Conservation (phyloP, 1,139 yeast species). For the Protomyces inouyei region DNA sequence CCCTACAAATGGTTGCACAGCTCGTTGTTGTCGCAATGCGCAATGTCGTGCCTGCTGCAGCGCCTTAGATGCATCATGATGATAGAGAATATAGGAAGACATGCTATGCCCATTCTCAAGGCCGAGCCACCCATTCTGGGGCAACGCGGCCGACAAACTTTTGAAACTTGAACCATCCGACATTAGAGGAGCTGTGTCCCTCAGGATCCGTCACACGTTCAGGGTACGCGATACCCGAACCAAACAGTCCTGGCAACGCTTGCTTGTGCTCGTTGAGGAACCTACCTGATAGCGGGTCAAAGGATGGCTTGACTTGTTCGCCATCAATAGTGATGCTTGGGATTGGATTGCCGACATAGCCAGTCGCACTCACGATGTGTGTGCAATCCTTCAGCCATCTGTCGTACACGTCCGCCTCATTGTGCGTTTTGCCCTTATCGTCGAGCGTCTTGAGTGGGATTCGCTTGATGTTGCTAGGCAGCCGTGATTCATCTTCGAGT, state of each 20-base stretch:
- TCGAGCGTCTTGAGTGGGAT: conserved; percentile 8
- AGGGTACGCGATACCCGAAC: conserved; percentile 24
- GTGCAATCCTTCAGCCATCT: conserved; percentile 9
- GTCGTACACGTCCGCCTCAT: conserved; percentile 14
- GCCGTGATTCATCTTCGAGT: background rate
- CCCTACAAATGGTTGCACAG: conserved; percentile 77
- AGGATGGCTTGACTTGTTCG: conserved; percentile 3
- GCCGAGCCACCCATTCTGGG: conserved; percentile 15
- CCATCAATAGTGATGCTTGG: conserved; percentile 6
- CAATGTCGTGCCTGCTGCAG: conserved; percentile 11
- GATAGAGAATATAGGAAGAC: background rate
- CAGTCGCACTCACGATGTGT: conserved; percentile 14
- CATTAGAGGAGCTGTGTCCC: conserved; percentile 12
- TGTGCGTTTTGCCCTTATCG: background rate
- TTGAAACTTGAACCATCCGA: conserved; percentile 23
- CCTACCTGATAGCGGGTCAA: conserved; percentile 13
- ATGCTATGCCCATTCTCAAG: background rate
- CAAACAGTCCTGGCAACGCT: conserved; percentile 11
- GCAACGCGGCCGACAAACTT: conserved; percentile 19
- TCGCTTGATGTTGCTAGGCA: conserved; percentile 8
- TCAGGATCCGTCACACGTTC: conserved; percentile 27
- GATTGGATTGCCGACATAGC: conserved; percentile 12
- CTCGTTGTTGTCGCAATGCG: conserved; percentile 53
- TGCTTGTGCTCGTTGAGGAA: background rate
- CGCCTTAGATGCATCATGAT: background rate